Conservation (phyloP, 305 asterid genomes). For the Fraxinus albicans region DNA sequence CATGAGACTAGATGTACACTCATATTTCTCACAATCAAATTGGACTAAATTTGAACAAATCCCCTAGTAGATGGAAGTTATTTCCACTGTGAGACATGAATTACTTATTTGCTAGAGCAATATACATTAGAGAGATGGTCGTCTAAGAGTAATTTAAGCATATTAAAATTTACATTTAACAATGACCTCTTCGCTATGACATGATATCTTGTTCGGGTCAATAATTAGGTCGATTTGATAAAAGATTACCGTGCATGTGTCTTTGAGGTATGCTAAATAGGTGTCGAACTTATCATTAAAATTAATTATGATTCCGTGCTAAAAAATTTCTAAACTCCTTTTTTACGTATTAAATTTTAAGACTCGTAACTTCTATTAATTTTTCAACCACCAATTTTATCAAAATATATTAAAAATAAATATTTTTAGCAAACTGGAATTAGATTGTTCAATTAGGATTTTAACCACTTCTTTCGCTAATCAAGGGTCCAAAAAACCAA, state of each 20-base stretch:
- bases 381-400: background rate
- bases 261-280: too few relatives aligned
- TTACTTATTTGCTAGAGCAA: background rate
- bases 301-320: background rate
- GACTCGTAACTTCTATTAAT: too few relatives aligned
- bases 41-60: background rate
- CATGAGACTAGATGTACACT: background rate
- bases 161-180: too few relatives aligned
- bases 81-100: background rate
- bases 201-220: background rate
- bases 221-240: background rate
- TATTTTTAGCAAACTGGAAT: background rate
- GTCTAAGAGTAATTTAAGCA: background rate
- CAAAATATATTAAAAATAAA: too few relatives aligned
- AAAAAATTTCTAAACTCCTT: background rate
- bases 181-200: background rate
- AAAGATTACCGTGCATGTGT: background rate
- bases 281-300: background rate
- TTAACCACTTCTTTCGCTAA: background rate
- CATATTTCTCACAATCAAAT: background rate
- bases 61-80: background rate
- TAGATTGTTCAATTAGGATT: background rate
- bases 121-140: background rate
- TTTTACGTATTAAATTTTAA: too few relatives aligned
- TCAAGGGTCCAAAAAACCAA: background rate